Evolutionary conservation across 2,329 filamentous ascomycete genomes (phyloP).

Genomic region (Microdochium bolleyi): DNA sequence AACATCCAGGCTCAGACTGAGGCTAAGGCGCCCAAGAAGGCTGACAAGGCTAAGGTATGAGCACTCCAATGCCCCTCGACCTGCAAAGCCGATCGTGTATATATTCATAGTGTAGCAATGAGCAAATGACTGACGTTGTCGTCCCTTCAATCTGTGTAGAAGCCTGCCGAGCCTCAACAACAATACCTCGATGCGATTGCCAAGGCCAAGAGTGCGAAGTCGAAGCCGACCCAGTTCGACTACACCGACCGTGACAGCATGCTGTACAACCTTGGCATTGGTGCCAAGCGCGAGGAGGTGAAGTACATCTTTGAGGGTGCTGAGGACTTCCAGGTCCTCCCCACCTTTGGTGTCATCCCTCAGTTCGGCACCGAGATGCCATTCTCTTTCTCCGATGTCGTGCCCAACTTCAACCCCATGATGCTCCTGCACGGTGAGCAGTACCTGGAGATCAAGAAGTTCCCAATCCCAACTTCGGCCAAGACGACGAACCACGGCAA

Average conservation of each 20-base stretch:
- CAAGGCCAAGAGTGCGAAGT: conserved; percentile 53
- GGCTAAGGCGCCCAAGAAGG: conserved; percentile 46
- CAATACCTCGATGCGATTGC: conserved; percentile 70
- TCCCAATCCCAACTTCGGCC: conserved; percentile 79
- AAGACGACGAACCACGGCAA: conserved; percentile 68
- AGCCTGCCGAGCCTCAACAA: conserved; percentile 37
- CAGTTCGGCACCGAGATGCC: conserved; percentile 77
- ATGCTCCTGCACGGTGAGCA: conserved; percentile 99
- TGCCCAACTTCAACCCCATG: conserved; percentile 96
- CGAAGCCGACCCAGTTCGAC: conserved; percentile 61
- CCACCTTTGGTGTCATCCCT: conserved; percentile 95
- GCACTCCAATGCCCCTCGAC: conserved; percentile 11
- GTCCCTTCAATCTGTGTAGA: neutral
- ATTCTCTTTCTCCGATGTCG: conserved; percentile 72
- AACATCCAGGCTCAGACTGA: conserved; percentile 59
- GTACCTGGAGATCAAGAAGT: conserved; percentile 90
- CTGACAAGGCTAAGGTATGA: conserved; percentile 46
- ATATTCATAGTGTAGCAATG: conserved; percentile 14
- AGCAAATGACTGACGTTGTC: conserved; percentile 5
- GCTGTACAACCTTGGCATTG: conserved; percentile 91
- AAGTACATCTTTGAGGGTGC: conserved; percentile 83
- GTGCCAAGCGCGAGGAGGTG: conserved; percentile 84
- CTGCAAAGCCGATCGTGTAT: conserved; percentile 11
- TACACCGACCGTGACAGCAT: conserved; percentile 85
- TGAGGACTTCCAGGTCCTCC: conserved; percentile 88